Percentiles rank a stretch among this genome's conserved stretches.
These are phyloP conservation scores for Chalara sp. DNA, from an alignment of 2,329 filamentous ascomycete genomes.

Conservation along the genomic window DNA sequence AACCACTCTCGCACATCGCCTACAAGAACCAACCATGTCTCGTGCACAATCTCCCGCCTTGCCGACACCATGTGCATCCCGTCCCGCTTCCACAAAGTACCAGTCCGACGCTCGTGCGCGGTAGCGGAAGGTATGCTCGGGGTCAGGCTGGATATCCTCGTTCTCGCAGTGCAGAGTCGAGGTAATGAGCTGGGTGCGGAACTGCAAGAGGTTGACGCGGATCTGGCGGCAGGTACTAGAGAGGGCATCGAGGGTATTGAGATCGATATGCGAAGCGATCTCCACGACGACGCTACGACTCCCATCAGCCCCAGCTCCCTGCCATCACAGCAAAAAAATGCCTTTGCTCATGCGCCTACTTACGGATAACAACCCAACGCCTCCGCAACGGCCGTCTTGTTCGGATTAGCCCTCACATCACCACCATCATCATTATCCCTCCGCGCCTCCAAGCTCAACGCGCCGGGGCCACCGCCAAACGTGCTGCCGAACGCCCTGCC, in stretches of 20 bases:
- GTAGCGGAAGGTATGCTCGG: slow-evolving; percentile 50
- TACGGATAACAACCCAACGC: slow-evolving; percentile 63
- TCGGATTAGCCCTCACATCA: slow-evolving; percentile 31
- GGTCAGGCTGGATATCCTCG: slow-evolving; percentile 51
- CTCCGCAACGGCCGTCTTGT: slow-evolving; percentile 52
- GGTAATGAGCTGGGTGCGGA: slow-evolving; percentile 63
- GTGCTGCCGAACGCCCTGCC: slow-evolving; percentile 1
- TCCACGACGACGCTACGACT: slow-evolving; percentile 63
- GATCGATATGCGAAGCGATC: slow-evolving; percentile 71
- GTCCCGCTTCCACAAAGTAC: slow-evolving; percentile 51
- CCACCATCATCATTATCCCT: not conserved
- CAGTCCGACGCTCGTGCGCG: slow-evolving; percentile 51
- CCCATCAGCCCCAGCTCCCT: not conserved
- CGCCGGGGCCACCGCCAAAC: not conserved
- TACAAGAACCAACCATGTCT: slow-evolving; percentile 80
- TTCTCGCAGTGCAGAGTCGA: slow-evolving; percentile 76
- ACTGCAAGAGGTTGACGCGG: slow-evolving; percentile 70
- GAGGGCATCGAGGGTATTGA: slow-evolving; percentile 80
- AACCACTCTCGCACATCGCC: slow-evolving; percentile 67
- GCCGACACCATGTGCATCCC: slow-evolving; percentile 41
- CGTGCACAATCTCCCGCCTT: slow-evolving; percentile 76
- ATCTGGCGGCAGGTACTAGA: slow-evolving; percentile 77
- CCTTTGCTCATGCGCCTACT: slow-evolving; percentile 29
- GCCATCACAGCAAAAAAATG: not conserved
- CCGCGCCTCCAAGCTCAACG: slow-evolving; percentile 9